A percentile compares a stretch with the other conserved stretches of the same genome.
Evolutionary conservation across 495 filamentous ascomycete genomes (phyloP).

Genomic region (Annulohypoxylon stygium): DNA sequence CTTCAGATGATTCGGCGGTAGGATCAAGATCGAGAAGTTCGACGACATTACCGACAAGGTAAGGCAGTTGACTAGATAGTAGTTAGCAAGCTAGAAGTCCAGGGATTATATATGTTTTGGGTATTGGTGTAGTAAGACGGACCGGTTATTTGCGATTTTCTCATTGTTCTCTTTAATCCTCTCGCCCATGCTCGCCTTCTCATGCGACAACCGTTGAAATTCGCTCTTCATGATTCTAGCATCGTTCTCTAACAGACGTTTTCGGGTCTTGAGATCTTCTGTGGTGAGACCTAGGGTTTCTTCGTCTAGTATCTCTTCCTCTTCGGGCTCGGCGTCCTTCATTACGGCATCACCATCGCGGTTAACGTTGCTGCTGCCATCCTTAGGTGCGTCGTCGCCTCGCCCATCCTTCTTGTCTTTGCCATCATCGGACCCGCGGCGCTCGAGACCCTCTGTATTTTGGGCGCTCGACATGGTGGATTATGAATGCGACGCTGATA

Average conservation of each 20-base stretch:
- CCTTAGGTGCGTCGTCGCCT: constrained; percentile 74
- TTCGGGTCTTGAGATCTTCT: constrained; percentile 89
- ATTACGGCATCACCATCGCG: constrained; percentile 86
- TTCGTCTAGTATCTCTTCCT: constrained; percentile 85
- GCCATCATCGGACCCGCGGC: constrained; percentile 75
- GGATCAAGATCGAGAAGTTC: constrained; percentile 97
- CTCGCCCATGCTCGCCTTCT: constrained; percentile 93
- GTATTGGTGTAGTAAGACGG: constrained; percentile 47
- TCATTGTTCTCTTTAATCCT: constrained; percentile 99
- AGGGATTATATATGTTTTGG: not conserved
- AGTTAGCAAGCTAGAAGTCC: constrained; percentile 32
- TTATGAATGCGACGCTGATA: constrained; percentile 16
- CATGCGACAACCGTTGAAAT: constrained; percentile 91
- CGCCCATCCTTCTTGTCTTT: constrained; percentile 78
- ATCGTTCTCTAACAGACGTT: constrained; percentile 94
- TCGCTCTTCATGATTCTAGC: constrained; percentile 99
- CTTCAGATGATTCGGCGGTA: constrained; percentile 93
- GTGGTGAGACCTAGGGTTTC: constrained; percentile 93
- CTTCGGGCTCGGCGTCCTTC: constrained; percentile 80
- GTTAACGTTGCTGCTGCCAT: constrained; percentile 67
- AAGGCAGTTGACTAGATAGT: constrained; percentile 85
- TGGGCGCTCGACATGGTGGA: constrained; percentile 83
- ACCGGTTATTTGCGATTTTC: constrained; percentile 99
- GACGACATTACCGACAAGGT: constrained; percentile 98
- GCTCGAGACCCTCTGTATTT: constrained; percentile 78